These are phyloP conservation scores for Amanita pseudoporphyria DNA, from an alignment of 768 basidiomycete species.

Conservation along the genomic window DNA sequence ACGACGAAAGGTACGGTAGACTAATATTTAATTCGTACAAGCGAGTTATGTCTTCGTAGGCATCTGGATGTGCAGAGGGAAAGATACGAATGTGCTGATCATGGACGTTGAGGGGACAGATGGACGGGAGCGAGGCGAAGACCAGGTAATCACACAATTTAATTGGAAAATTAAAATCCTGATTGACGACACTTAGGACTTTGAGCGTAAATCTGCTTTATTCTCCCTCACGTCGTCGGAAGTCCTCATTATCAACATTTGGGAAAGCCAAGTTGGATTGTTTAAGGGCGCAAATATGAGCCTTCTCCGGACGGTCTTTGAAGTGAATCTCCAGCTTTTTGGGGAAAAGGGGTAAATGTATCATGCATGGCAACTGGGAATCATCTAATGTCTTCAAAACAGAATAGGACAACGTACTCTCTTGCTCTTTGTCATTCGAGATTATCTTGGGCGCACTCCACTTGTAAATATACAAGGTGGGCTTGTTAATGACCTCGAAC, in stretches of 20 bases:
- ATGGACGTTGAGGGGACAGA: too few species aligned
- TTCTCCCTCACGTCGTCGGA: conserved; percentile 97
- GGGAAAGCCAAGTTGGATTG: conserved; percentile 98
- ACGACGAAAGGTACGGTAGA: too few species aligned
- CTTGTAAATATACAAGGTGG: conserved; percentile 83
- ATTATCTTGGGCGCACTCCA: conserved; percentile 90
- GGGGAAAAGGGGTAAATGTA: conserved; percentile 64
- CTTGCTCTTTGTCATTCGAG: conserved; percentile 97
- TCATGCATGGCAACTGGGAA: too few species aligned
- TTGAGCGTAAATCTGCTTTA: conserved; percentile 36
- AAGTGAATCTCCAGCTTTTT: conserved; percentile 93
- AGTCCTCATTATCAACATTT: conserved; percentile 89
- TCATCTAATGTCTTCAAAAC: too few species aligned
- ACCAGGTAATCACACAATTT: too few species aligned
- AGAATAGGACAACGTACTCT: conserved; percentile 66
- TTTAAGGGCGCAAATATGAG: conserved; percentile 99
- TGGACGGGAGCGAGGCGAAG: too few species aligned
- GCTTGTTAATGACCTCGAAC: conserved; percentile 76
- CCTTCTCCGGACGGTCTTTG: conserved; percentile 95
- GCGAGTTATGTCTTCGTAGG: too few species aligned
- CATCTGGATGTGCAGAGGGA: too few species aligned
- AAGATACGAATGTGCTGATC: too few species aligned
- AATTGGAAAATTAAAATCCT: too few species aligned
- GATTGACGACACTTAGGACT: too few species aligned
- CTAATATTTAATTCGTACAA: too few species aligned